A percentile compares a stretch with the other conserved stretches of the same genome.
Evolutionary conservation across 2,329 filamentous ascomycete species (phyloP).

Genomic region (Venturia carpophila): DNA sequence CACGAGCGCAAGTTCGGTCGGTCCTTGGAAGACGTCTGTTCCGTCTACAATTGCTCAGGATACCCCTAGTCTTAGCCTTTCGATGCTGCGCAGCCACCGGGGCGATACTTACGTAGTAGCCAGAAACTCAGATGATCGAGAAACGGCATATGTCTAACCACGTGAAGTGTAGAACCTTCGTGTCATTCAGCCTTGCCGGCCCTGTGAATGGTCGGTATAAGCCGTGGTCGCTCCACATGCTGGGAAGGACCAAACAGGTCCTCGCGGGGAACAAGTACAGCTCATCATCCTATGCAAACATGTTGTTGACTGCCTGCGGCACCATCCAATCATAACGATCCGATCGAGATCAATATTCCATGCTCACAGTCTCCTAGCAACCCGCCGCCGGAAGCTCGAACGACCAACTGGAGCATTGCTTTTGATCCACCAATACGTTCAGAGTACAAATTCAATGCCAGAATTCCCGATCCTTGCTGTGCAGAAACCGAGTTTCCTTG

Average conservation of each 20-base stretch:
- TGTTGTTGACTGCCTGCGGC: not conserved
- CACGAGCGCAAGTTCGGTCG: not conserved
- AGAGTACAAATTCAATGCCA: too few species aligned
- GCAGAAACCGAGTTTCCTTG: too few species aligned
- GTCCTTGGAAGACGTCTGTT: not conserved
- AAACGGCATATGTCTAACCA: not conserved
- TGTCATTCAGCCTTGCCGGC: slow-evolving; percentile 2
- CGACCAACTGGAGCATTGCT: too few species aligned
- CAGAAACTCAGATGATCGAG: not conserved
- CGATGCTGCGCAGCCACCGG: not conserved
- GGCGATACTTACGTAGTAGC: not conserved
- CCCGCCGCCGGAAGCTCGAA: too few species aligned
- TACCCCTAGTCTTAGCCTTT: not conserved
- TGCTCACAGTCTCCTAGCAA: too few species aligned
- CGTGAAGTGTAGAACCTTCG: not conserved
- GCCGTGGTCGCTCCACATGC: not conserved
- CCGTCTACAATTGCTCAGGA: not conserved
- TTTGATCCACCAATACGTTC: too few species aligned
- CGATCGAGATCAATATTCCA: not conserved
- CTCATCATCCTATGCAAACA: not conserved
- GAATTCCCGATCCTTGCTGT: too few species aligned
- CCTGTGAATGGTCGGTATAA: not conserved
- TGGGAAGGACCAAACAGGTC: not conserved
- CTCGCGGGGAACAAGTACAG: not conserved
- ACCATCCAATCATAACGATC: not conserved